Evolutionary conservation across 1,284 basidiomycete species (phyloP), one percentile per base, ranked within the genome.

Genomic region (Phlebopus sp.): DNA sequence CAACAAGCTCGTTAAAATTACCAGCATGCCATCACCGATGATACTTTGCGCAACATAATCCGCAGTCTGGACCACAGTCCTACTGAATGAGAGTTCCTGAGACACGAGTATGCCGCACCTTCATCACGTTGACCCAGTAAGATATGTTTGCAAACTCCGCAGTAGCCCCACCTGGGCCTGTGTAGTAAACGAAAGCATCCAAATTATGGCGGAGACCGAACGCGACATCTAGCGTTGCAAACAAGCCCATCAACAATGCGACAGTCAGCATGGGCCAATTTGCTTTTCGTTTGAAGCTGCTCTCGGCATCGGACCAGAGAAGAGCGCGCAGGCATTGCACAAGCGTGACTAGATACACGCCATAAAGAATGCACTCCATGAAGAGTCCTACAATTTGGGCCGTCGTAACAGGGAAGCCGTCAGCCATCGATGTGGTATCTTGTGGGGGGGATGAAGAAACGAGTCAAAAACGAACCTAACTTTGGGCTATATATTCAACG

Each of bases 271-370:
- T 73, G 42, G 59, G 67, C 32, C 62, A 62, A 54, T 71, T 67
- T 23, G 69, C 54, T 3, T 44, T 39, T 25, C 46, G 44, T 15
- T 67, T 70, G 30, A 69, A 55, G 27, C 27, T 29, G 10, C 10
- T 29, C 39, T 54, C 52, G 7, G 58, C 59, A n/a, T 65, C 61
- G 36, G 55, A 50, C 57, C 56, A 66, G 17, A 71, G 48, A 21
- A 73, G 59, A n/a, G 63, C 60, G n/a, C 60, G 60, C 29, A 68
- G 42, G 47, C 69, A 71, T 14, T 50, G 49, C 37, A 67, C 57
- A 50, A 72, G 69, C 2, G 69, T 70, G 43, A 71, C 67, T 17
- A 72, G 54, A 50, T 62, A 71, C 13, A 72, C 59, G 17, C 71
- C 70, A 34, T 57, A 58, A 11, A 43, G 32, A 13, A 58, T 42